Base-by-base conservation (phyloP, 176 grass and related monocot species). In the Panicum miliaceum region DNA sequence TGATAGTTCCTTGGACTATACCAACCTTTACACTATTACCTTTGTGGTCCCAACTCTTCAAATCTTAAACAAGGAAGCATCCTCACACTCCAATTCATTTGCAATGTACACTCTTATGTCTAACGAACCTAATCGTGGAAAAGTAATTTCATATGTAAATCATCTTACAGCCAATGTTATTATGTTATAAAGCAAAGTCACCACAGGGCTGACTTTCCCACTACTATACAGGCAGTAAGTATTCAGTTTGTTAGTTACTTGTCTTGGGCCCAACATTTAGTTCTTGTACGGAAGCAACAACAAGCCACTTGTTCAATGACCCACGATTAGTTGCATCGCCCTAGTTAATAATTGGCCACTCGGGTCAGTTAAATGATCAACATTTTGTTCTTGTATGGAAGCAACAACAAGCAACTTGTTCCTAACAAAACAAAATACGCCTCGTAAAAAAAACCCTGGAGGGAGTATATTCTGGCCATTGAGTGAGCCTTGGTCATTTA, bases 131-230 rank as follows among this genome's bases (percentile, higher is more conserved):
- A 35, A 36, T 59, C 3, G 8, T 26, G 26, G 40, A 78, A 43
- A 59, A 35, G 22, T 25, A 43, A 77, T 77, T 67, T 67, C 73
- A 69, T 60, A 23, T 68, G 22, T 36, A 76, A 12, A 43, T 59
- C 20, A 70, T 70, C 56, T 23, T 66, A 77, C 9, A 47, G 42
- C 61, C 45, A 57, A 80, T 8, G 11, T 66, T 80, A 51, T 50
- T 52, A 37, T 51, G 77, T 13, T 37, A 3, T 35, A 20, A 74
- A 53, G 71, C 27, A 16, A 22, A 19, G 14, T 34, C 19, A 8
- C 46, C 4, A 35, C 0, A 52, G 14, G 42, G 14, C 70, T 51
- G 25, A 23, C 27, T 35, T 34, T 18, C 12, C 7, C 0, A 60
- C 8, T 23, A 58, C 7, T 58, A 15, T 52, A 52, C 50, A 52